Conservation (phyloP, 2,329 filamentous ascomycete genomes). For the Pseudocercospora ulei region DNA sequence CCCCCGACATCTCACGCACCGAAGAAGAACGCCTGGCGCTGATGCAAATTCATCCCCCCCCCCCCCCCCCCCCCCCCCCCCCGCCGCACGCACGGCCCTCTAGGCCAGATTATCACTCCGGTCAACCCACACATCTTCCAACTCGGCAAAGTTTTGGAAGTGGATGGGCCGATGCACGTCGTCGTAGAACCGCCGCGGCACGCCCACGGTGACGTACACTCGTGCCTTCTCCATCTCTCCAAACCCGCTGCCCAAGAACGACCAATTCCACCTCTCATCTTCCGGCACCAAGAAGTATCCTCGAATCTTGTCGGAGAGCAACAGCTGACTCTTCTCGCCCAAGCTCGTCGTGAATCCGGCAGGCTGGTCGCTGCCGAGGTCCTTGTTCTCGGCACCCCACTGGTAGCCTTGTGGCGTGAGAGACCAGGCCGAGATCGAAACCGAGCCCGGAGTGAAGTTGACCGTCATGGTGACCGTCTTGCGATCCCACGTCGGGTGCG, state of each 20-base stretch:
- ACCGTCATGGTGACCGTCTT: conserved; percentile 93
- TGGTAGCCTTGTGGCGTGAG: conserved; percentile 87
- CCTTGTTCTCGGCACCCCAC: conserved; percentile 95
- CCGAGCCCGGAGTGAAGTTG: conserved; percentile 90
- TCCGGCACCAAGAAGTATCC: conserved; percentile 96
- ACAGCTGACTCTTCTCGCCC: conserved; percentile 88
- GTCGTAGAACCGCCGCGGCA: conserved; percentile 77
- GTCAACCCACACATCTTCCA: conserved; percentile 96
- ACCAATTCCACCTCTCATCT: conserved; percentile 89
- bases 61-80: too few relatives aligned
- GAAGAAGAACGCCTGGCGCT: conserved; percentile 16
- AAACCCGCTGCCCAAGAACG: conserved; percentile 90
- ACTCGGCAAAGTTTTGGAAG: conserved; percentile 93
- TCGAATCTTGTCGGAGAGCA: conserved; percentile 84
- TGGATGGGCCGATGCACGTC: conserved; percentile 85
- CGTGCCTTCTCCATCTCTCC: conserved; percentile 71
- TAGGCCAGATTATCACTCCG: conserved; percentile 84
- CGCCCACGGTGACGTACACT: conserved; percentile 87
- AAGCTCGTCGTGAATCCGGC: conserved; percentile 72
- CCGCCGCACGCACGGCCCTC: too few relatives aligned
- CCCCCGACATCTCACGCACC: too few relatives aligned
- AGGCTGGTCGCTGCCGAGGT: conserved; percentile 82
- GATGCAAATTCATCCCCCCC: conserved; percentile 6
- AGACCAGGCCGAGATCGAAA: conserved; percentile 87
- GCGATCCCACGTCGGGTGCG: conserved; percentile 71